Conservation (phyloP, 108 stramenopile genomes). For the Pseudonitzschia pungens region DNA sequence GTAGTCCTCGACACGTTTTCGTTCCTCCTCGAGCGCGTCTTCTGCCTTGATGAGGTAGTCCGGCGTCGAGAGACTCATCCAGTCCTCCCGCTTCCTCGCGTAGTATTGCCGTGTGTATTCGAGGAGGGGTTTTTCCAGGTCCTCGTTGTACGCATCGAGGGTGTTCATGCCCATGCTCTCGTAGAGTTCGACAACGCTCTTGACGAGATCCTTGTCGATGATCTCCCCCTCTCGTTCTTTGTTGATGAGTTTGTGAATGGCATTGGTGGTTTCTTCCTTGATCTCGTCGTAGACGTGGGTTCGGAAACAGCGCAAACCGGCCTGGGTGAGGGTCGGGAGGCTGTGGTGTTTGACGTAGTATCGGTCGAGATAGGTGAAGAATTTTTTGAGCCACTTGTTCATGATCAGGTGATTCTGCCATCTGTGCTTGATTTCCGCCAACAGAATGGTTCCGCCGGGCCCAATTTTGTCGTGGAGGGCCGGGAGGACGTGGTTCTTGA, state of each 20-base stretch:
- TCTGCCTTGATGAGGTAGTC: slow-evolving; percentile 98
- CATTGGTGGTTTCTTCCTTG: slow-evolving; percentile 81
- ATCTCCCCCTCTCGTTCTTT: slow-evolving; percentile 92
- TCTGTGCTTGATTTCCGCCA: slow-evolving; percentile 91
- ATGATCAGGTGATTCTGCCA: slow-evolving; percentile 99
- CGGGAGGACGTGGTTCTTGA: slow-evolving; percentile 87
- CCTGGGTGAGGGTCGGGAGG: slow-evolving; percentile 87
- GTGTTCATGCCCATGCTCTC: slow-evolving; percentile 96
- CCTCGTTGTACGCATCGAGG: slow-evolving; percentile 89
- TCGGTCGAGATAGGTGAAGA: slow-evolving; percentile 98
- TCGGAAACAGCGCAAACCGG: slow-evolving; percentile 92
- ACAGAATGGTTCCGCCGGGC: slow-evolving; percentile 82
- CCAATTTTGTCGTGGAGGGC: slow-evolving; percentile 84
- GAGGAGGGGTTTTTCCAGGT: slow-evolving; percentile 91
- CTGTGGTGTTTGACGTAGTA: slow-evolving; percentile 98
- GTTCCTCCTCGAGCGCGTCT: slow-evolving; percentile 87
- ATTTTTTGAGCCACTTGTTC: slow-evolving; percentile 99
- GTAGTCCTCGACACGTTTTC: slow-evolving; percentile 88
- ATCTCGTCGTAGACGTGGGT: slow-evolving; percentile 93
- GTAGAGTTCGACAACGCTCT: slow-evolving; percentile 93
- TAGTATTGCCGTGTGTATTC: slow-evolving; percentile 90
- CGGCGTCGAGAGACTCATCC: slow-evolving; percentile 97
- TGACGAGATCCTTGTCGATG: slow-evolving; percentile 94
- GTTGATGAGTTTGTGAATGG: slow-evolving; percentile 93
- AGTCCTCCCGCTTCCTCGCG: slow-evolving; percentile 90